Conservation (phyloP, 2,329 filamentous ascomycete genomes). For the Monilinia laxa region DNA sequence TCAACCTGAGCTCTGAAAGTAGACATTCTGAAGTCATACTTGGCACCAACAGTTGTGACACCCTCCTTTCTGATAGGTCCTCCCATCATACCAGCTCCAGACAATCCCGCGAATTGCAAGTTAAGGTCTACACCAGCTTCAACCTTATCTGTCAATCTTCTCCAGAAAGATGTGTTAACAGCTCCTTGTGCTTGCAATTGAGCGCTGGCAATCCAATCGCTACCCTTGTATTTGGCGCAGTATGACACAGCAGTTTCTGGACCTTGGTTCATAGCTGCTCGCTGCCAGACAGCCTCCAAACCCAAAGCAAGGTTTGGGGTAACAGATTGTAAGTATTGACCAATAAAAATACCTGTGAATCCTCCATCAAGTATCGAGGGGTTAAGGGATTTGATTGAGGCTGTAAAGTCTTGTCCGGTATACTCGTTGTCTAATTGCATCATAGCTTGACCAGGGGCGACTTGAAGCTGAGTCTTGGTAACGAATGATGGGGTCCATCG, state of each 20-base stretch:
- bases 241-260: slow-evolving; percentile 93
- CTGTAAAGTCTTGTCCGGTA: slow-evolving; percentile 87
- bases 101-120: slow-evolving; percentile 71
- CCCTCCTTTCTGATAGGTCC: slow-evolving; percentile 79
- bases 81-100: slow-evolving; percentile 69
- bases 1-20: slow-evolving; percentile 96
- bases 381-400: slow-evolving; percentile 90
- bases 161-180: slow-evolving; percentile 91
- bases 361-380: slow-evolving; percentile 92
- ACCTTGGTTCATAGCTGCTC: slow-evolving; percentile 75
- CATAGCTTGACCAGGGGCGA: slow-evolving; percentile 79
- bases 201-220: slow-evolving; percentile 89
- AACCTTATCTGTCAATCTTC: slow-evolving; percentile 86
- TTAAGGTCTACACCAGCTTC: slow-evolving; percentile 96
- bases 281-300: slow-evolving; percentile 92
- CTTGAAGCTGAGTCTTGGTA: slow-evolving; percentile 84
- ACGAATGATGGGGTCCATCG: slow-evolving; percentile 79
- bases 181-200: slow-evolving; percentile 81
- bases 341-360: slow-evolving; percentile 91
- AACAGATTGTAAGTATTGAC: slow-evolving; percentile 90
- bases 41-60: slow-evolving; percentile 85
- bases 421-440: slow-evolving; percentile 95
- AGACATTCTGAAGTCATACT: slow-evolving; percentile 96
- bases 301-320: slow-evolving; percentile 85
- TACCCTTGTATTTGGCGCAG: slow-evolving; percentile 84